Percentiles rank a stretch among this genome's conserved stretches.
phyloP scores from a whole-genome alignment of 169 alveolate species.

The Plasmodium gonderi region DNA sequence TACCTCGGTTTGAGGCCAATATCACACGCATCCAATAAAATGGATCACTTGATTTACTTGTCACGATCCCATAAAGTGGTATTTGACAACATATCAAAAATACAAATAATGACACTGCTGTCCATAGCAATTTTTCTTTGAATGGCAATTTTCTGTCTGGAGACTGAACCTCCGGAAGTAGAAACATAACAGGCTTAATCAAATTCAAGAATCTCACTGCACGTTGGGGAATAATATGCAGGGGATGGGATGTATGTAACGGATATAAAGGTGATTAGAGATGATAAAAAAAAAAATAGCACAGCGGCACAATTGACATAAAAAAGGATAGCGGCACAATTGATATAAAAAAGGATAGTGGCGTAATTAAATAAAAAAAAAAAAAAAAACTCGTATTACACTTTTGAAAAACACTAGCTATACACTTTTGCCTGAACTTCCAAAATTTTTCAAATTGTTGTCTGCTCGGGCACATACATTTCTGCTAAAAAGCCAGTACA shows the following conservation, averaged over 20 bases:
- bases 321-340: no score
- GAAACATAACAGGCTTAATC: constrained; percentile 96
- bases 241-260: neutral
- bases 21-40: constrained; percentile 99
- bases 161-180: constrained; percentile 97
- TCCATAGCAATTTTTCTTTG: constrained; percentile 98
- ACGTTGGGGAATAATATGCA: neutral
- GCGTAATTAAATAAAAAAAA: no score
- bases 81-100: constrained; percentile 98
- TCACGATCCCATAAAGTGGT: constrained; percentile 98
- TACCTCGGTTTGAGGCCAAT: constrained; percentile 99
- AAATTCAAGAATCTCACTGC: constrained; percentile 94
- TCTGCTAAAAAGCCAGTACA: neutral
- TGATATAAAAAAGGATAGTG: no score
- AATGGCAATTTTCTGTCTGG: constrained; percentile 96
- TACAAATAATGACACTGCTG: constrained; percentile 96
- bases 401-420: no score
- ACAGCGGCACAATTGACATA: no score
- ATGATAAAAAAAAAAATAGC: no score
- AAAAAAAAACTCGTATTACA: no score
- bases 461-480: no score
- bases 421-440: no score
- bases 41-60: constrained; percentile 96
- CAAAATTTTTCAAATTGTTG: no score
- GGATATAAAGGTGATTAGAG: no score